phyloP scores from a whole-genome alignment of 768 basidiomycete species.

The Trametes villosa region DNA sequence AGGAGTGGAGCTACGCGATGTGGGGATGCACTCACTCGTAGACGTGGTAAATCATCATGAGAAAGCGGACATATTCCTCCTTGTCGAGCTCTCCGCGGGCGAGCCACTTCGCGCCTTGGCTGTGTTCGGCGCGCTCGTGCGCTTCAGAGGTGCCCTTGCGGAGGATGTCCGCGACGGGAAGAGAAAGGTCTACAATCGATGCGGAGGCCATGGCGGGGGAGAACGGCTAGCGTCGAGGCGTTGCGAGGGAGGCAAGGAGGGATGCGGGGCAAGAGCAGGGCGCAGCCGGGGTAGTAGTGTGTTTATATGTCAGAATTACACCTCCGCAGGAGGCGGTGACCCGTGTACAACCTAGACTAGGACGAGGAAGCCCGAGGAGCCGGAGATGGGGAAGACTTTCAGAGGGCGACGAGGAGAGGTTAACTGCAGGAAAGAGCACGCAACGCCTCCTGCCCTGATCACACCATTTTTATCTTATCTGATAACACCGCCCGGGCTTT shows the following conservation, averaged over 20 bases:
- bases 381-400: not conserved
- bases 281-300: not conserved
- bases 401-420: not conserved
- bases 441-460: slow-evolving; percentile 9
- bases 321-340: slow-evolving; percentile 24
- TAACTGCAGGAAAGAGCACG: not conserved
- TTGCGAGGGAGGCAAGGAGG: not conserved
- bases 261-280: not conserved
- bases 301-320: not conserved
- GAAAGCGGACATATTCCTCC: slow-evolving; percentile 69
- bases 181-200: slow-evolving; percentile 30
- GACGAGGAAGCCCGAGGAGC: not conserved
- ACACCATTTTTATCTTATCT: slow-evolving; percentile 18
- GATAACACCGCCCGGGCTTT: slow-evolving; percentile 5
- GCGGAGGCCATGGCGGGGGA: not conserved
- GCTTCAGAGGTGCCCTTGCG: slow-evolving; percentile 46
- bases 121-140: slow-evolving; percentile 62
- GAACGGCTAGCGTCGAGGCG: not conserved
- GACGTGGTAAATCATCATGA: slow-evolving; percentile 80
- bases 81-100: slow-evolving; percentile 60
- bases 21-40: slow-evolving; percentile 59
- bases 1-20: not conserved
- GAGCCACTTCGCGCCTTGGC: slow-evolving; percentile 59
- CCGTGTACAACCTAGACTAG: not conserved
- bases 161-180: slow-evolving; percentile 43